Evolutionary conservation across 2,329 filamentous ascomycete species (phyloP), one percentile per base, ranked within the genome.

Genomic region (Monilinia aucupariae): DNA sequence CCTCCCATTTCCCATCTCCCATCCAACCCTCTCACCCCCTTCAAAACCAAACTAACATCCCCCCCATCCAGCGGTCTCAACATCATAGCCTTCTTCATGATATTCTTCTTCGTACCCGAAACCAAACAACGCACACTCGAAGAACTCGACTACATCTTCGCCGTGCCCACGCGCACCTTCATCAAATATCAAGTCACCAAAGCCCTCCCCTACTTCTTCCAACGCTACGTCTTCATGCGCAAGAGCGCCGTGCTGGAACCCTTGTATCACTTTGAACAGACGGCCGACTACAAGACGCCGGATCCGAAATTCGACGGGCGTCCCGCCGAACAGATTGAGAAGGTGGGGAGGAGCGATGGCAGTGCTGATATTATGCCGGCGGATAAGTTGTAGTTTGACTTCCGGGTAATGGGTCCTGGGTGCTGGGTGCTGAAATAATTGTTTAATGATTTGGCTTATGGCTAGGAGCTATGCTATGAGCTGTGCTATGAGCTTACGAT

Each of bases 41-140:
- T n/a, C n/a, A n/a, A n/a, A n/a, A 56, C 32, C 4, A 12, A 34
- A 32, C 43, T 49, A 58, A 58, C 34, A 15, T n/a, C n/a, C 5
- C 37, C 13, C 13, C 4, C 13, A 25, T 4, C 20, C 4, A 62
- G 60, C 8, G 79, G 76, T 0, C 78, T 85, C 68, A 85, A 85
- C 66, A 64, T 83, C 1, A 67, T 82, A 1, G 82, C 81, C 0
- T 76, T 85, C 51, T 56, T 80, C 45, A 77, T 84, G 75, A 83
- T 85, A 45, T 83, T 84, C 70, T 74, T 83, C 22, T 79, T 78
- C 68, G 74, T 85, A 6, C 81, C 81, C 1, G 83, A 86, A 71
- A 86, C 84, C 15, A 86, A 86, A 73, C 82, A 72, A 32, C 64
- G 70, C 12, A 72, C 71, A 22, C 64, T 73, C 1, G 72, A 73